phyloP scores from a whole-genome alignment of 2,329 filamentous ascomycete genomes.

The Fusarium fujikuroi region DNA sequence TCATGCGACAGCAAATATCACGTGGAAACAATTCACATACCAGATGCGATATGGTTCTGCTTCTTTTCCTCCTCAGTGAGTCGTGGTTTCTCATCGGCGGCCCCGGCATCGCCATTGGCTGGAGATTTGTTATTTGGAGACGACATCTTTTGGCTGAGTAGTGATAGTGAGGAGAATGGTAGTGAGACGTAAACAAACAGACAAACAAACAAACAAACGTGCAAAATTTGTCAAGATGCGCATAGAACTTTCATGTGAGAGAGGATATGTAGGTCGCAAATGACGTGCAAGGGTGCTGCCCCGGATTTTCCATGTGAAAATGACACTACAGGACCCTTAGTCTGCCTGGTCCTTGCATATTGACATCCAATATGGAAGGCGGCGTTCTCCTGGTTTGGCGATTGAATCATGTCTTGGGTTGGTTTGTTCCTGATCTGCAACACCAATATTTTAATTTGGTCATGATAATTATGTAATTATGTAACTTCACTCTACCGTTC shows the following conservation, averaged over 20 bases:
- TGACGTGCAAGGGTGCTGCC: slow-evolving; percentile 47
- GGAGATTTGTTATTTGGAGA: slow-evolving; percentile 47
- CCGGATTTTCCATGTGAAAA: slow-evolving; percentile 48
- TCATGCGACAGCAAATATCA: neutral
- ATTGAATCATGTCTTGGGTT: neutral
- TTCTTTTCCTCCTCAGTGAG: slow-evolving; percentile 66
- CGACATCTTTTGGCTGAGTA: slow-evolving; percentile 34
- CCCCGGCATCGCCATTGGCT: slow-evolving; percentile 35
- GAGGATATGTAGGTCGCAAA: slow-evolving; percentile 30
- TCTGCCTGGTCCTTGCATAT: slow-evolving; percentile 39
- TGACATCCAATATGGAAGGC: slow-evolving; percentile 23
- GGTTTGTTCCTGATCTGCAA: slow-evolving; percentile 19
- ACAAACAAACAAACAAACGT: neutral
- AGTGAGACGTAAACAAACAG: neutral
- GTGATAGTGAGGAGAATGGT: neutral
- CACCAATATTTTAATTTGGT: neutral
- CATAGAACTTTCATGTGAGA: slow-evolving; percentile 19
- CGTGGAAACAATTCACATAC: slow-evolving; percentile 47
- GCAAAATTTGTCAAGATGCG: neutral
- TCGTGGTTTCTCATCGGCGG: slow-evolving; percentile 60
- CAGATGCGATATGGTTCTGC: slow-evolving; percentile 65
- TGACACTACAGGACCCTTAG: slow-evolving; percentile 33
- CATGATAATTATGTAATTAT: neutral
- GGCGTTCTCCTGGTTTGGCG: neutral
- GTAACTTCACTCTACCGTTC: neutral